Conservation (phyloP, 257 asterid species). For the Lycium ferocissimum region DNA sequence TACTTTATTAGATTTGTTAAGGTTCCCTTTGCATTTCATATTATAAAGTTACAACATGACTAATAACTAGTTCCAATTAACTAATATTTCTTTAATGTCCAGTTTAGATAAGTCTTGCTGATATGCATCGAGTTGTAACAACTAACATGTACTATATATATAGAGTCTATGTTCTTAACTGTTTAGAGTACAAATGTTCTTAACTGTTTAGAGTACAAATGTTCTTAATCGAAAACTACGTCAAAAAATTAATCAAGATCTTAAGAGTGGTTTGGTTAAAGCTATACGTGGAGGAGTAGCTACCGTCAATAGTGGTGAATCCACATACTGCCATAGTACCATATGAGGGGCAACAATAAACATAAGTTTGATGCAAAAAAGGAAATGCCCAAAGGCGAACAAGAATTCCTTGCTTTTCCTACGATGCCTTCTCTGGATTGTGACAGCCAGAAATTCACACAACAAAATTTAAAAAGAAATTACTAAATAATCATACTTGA, state of each 20-base stretch:
- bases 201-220: not conserved
- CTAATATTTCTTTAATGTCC: not conserved
- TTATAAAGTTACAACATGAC: not conserved
- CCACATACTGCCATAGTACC: not conserved
- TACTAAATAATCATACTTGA: too few species aligned
- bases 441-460: too few species aligned
- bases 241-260: not conserved
- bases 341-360: not conserved
- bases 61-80: not conserved
- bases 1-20: slow-evolving; percentile 25
- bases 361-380: not conserved
- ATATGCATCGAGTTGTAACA: not conserved
- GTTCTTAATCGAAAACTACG: not conserved
- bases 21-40: slow-evolving; percentile 19
- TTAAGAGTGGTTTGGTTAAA: not conserved
- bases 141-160: not conserved
- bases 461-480: too few species aligned
- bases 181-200: not conserved
- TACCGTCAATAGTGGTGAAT: not conserved
- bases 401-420: not conserved
- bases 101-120: not conserved
- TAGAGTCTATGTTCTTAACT: not conserved
- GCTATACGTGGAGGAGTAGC: not conserved
- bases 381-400: not conserved
- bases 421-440: not conserved